Evolutionary conservation across 2,329 filamentous ascomycete genomes (phyloP), one percentile per base, ranked within the genome.

Genomic region (Arthrobotrys sinensis): DNA sequence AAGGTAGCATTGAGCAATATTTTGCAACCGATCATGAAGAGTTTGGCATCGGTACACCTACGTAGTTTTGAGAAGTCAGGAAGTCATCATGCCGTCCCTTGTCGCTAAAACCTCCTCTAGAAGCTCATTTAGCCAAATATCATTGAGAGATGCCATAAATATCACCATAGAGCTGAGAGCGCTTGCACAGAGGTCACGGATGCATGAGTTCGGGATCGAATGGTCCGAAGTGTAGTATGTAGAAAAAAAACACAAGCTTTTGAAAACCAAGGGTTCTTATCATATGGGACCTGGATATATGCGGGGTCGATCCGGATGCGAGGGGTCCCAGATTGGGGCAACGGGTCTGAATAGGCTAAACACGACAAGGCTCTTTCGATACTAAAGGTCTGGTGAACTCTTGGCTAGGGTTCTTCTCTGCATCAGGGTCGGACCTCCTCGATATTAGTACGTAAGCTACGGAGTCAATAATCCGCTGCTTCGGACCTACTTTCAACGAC

Each of bases 281-380:
- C 32, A 19, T 38, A 38, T n/a, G 55, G 40, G 55, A 60, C 40
- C 55, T 60, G 10, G 6, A 43, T 28, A 5, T 60, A 60, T 60
- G 55, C 36, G 55, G 55, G 55, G 55, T 60, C 55, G 55, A 60
- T 60, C 55, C 55, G 36, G 55, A 24, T 28, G 19, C 55, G 36
- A 34, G 12, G 36, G 34, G 10, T 60, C 8, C 34, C 7, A 28
- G 3, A 40, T 12, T 28, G 3, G 24, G 11, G 55, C n/a, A 43
- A 8, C 8, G 55, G 50, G 34, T n/a, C 45, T 38, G 4, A 60
- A 60, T 60, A 60, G 55, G 24, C 55, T 60, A 43, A 60, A 28
- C 40, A 53, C 24, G 2, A 28, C 24, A 28, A 28, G 24, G 24
- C 24, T 28, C 24, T 28, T 4, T 28, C 4, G 24, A 28, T 2